phyloP scores from a whole-genome alignment of 805 yeast genomes.

The Yamadazyma ubonensis region DNA sequence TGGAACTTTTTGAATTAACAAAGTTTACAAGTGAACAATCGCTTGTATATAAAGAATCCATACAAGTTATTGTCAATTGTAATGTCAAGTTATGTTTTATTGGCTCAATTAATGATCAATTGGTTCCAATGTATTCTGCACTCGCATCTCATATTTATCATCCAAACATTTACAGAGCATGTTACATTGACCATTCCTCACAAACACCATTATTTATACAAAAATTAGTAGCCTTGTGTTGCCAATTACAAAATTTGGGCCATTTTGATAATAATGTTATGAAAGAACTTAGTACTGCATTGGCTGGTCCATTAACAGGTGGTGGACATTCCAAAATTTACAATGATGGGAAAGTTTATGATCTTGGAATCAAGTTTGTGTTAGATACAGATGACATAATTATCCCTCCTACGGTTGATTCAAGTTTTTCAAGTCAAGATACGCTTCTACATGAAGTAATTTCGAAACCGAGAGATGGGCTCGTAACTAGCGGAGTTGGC shows the following conservation, averaged over 20 bases:
- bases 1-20: constrained; percentile 87
- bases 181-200: constrained; percentile 81
- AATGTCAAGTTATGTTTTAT: constrained; percentile 79
- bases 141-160: constrained; percentile 78
- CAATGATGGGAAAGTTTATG: constrained; percentile 81
- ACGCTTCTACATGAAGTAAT: background rate
- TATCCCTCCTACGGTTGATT: constrained; percentile 25
- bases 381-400: constrained; percentile 68
- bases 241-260: constrained; percentile 74
- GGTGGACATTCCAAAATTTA: constrained; percentile 93
- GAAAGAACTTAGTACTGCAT: constrained; percentile 69
- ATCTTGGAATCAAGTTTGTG: constrained; percentile 69
- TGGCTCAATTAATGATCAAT: constrained; percentile 90
- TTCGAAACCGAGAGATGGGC: constrained; percentile 11
- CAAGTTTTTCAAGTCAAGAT: background rate
- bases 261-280: constrained; percentile 81
- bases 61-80: constrained; percentile 60
- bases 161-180: constrained; percentile 87
- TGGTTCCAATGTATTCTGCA: constrained; percentile 90
- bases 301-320: constrained; percentile 89
- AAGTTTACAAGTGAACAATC: constrained; percentile 72
- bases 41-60: constrained; percentile 62
- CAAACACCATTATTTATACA: constrained; percentile 78
- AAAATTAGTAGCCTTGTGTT: constrained; percentile 68
- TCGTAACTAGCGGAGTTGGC: constrained; percentile 21